Evolutionary conservation across 192 early-diverging fungal genomes (phyloP).

Genomic region (Podila minutissima): DNA sequence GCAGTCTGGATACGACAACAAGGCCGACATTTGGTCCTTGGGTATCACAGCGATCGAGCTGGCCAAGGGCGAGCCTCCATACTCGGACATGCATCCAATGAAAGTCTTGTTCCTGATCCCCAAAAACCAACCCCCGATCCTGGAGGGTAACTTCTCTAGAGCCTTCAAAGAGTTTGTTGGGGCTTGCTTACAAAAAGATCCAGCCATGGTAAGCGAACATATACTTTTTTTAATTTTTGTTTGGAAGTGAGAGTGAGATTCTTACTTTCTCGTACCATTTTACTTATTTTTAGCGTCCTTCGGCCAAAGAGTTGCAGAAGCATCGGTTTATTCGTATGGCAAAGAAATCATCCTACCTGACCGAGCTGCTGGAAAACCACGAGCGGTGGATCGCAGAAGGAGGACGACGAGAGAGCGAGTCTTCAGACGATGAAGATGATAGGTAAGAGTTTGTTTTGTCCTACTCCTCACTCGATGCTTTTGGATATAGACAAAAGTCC

Average conservation of each 20-base stretch:
- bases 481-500: background rate
- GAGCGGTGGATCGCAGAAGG: constrained; percentile 78
- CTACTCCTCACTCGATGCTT: background rate
- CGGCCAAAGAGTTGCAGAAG: constrained; percentile 90
- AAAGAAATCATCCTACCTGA: constrained; percentile 87
- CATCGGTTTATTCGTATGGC: constrained; percentile 91
- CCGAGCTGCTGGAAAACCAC: constrained; percentile 88
- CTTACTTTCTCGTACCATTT: background rate
- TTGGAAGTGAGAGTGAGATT: background rate
- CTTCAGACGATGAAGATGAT: constrained; percentile 44
- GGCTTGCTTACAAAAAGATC: constrained; percentile 89
- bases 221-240: background rate
- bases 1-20: constrained; percentile 93
- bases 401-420: constrained; percentile 55
- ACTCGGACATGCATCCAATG: constrained; percentile 96
- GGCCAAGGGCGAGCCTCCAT: constrained; percentile 92
- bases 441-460: constrained; percentile 11
- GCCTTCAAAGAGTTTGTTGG: constrained; percentile 92
- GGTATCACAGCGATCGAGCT: constrained; percentile 98
- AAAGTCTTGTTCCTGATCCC: constrained; percentile 95
- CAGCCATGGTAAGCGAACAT: constrained; percentile 63
- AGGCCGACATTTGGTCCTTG: constrained; percentile 98
- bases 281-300: constrained; percentile 69
- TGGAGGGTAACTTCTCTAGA: constrained; percentile 82
- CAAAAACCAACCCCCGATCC: constrained; percentile 85